Percentiles rank a stretch among this genome's conserved stretches.
Conservation (phyloP, 148 eudicot genomes). For the Silene conica region DNA sequence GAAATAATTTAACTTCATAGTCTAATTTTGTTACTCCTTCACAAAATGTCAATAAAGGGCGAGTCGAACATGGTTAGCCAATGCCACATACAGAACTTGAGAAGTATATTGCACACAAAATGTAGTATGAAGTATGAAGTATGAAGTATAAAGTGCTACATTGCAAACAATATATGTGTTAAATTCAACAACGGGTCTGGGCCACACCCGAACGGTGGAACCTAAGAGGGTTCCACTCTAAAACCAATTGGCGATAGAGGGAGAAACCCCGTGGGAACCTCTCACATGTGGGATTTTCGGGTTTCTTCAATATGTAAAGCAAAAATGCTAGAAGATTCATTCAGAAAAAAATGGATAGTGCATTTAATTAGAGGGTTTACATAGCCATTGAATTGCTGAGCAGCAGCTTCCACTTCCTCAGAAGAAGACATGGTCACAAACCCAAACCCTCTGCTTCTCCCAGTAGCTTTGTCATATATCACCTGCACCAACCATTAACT, state of each 20-base stretch:
- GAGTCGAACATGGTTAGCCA: background rate
- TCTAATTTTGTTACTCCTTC: background rate
- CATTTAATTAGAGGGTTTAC: constrained; percentile 34
- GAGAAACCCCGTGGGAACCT: too few species aligned
- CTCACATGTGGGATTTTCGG: too few species aligned
- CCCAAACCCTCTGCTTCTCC: constrained; percentile 93
- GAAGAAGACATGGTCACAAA: constrained; percentile 83
- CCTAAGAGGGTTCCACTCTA: too few species aligned
- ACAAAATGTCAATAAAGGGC: background rate
- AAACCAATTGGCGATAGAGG: too few species aligned
- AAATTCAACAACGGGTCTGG: too few species aligned
- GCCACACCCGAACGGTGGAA: too few species aligned
- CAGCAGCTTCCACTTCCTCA: constrained; percentile 80
- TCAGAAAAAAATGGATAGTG: background rate
- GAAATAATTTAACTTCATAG: background rate
- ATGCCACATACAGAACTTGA: background rate
- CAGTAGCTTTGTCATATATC: constrained; percentile 76
- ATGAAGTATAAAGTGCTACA: background rate
- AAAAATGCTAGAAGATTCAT: background rate
- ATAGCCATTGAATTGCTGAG: constrained; percentile 73
- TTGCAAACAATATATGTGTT: too few species aligned
- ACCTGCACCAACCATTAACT: constrained; percentile 41
- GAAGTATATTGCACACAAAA: background rate
- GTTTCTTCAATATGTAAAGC: too few species aligned
- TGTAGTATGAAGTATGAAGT: background rate